Evolutionary conservation across 768 basidiomycete species (phyloP), one percentile per base, ranked within the genome.

Genomic region (Suillus americanus): DNA sequence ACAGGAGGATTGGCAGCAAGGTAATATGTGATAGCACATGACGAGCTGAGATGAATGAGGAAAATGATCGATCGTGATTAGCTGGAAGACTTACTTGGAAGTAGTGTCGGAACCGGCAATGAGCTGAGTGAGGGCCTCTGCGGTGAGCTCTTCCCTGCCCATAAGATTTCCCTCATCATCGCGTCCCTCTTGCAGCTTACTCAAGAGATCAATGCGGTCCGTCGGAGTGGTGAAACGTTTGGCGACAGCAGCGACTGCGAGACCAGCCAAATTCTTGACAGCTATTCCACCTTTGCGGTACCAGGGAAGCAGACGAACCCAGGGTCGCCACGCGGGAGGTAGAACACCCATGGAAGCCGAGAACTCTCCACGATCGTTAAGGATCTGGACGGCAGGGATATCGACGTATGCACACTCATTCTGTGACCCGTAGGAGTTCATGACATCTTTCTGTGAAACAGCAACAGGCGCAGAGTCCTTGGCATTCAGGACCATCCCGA

Each of bases 51-150:
- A 20, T n/a, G 35, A 62, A 41, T 37, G 20, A 43, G 37, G 37
- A 35, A 61, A 33, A 45, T 69, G 28, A 62, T 62, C 38, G 60
- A 48, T 45, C 25, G 12, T 30, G 33, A 37, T 38, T 33, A 40
- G 50, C 30, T 37, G 4, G 16, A 23, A 45, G 43, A 50, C 88
- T 65, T 68, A 93, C 92, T 97, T 97, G 54, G 94, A 95, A 0
- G 95, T 97, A 1, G 95, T 97, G 71, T 97, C 95, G 4, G 90
- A 91, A 1, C 94, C 94, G 7, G 93, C 93, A 67, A 95, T 94
- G 20, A 95, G 82, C 56, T 94, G 86, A 1, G 94, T 94, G 23
- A 92, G 76, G 53, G 91, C 90, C 78, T 97, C 95, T 0, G 94
- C 94, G 1, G 94, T 97, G 63, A 97, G 77, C 72, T 97, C 95